phyloP scores from a whole-genome alignment of 108 stramenopile species.

The Discostella stelligeroides region DNA sequence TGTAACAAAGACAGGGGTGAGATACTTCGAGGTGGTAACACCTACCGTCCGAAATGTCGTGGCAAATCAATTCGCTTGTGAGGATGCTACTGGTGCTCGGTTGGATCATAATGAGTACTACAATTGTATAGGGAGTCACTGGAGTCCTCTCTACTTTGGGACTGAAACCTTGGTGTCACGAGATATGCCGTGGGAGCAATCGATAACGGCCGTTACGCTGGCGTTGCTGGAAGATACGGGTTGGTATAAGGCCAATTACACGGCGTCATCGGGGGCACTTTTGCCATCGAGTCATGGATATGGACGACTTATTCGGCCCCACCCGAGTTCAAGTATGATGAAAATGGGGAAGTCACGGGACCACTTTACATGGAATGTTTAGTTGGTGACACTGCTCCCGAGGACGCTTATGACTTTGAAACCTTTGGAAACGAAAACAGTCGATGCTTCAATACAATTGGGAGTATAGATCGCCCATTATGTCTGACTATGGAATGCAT shows the following conservation, averaged over 20 bases:
- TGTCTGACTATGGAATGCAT: constrained; percentile 25
- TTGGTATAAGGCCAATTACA: constrained; percentile 40
- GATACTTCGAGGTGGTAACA: constrained; percentile 36
- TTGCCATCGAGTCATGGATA: constrained; percentile 23
- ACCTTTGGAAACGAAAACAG: constrained; percentile 21
- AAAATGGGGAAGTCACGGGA: constrained; percentile 7
- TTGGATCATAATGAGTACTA: constrained; percentile 27
- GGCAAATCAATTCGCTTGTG: constrained; percentile 33
- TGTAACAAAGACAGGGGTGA: constrained; percentile 10
- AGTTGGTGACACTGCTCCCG: constrained; percentile 1
- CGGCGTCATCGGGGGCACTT: constrained; percentile 13
- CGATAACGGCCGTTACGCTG: constrained; percentile 55
- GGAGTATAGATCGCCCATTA: constrained; percentile 20
- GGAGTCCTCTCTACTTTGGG: constrained; percentile 19
- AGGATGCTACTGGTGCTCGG: constrained; percentile 21
- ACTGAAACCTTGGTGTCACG: constrained; percentile 25
- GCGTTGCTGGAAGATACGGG: constrained; percentile 80
- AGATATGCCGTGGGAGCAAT: constrained; percentile 32
- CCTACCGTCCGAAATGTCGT: constrained; percentile 36
- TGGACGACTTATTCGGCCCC: constrained; percentile 32
- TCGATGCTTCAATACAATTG: constrained; percentile 31
- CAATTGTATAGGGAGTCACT: constrained; percentile 35
- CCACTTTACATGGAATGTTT: constrained; percentile 20
- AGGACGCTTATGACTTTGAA: constrained; percentile 21
- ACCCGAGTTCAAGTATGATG: constrained; percentile 14